Percentiles rank a stretch among this genome's conserved stretches.
These are phyloP conservation scores for Alnus glutinosa DNA, from an alignment of 306 rosid genomes.

Conservation along the genomic window DNA sequence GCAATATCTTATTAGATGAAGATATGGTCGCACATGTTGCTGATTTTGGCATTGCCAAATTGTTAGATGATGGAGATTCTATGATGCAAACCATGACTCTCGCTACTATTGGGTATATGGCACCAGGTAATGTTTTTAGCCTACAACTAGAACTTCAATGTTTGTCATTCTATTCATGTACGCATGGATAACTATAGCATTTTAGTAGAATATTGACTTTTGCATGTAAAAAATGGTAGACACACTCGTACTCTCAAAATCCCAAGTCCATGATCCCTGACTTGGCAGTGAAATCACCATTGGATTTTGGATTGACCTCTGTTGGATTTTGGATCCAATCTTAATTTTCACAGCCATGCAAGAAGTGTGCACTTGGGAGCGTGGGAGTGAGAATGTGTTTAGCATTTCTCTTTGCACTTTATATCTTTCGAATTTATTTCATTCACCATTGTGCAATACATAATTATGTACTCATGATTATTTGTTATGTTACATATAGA, in stretches of 20 bases:
- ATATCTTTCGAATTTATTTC: neutral
- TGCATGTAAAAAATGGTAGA: too few species aligned
- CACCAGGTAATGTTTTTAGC: conserved; percentile 20
- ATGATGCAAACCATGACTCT: conserved; percentile 18
- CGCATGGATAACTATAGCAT: too few species aligned
- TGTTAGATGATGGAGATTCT: conserved; percentile 26
- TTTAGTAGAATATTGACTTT: too few species aligned
- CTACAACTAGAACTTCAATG: neutral
- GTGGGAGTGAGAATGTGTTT: too few species aligned
- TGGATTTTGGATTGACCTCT: too few species aligned
- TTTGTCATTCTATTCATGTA: neutral
- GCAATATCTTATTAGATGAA: conserved; percentile 27
- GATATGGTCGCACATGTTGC: conserved; percentile 34
- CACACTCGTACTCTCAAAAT: too few species aligned
- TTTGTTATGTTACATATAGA: neutral
- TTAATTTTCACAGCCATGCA: too few species aligned
- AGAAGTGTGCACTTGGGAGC: too few species aligned
- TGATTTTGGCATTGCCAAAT: conserved; percentile 37
- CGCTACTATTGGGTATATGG: conserved; percentile 30
- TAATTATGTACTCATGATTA: neutral
- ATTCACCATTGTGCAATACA: neutral
- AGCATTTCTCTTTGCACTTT: too few species aligned
- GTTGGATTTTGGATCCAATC: too few species aligned
- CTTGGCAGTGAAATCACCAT: too few species aligned
- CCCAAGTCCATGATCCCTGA: too few species aligned